Evolutionary conservation across 139 green algal species (phyloP).

Genomic region (Chlamydomonas applanata): DNA sequence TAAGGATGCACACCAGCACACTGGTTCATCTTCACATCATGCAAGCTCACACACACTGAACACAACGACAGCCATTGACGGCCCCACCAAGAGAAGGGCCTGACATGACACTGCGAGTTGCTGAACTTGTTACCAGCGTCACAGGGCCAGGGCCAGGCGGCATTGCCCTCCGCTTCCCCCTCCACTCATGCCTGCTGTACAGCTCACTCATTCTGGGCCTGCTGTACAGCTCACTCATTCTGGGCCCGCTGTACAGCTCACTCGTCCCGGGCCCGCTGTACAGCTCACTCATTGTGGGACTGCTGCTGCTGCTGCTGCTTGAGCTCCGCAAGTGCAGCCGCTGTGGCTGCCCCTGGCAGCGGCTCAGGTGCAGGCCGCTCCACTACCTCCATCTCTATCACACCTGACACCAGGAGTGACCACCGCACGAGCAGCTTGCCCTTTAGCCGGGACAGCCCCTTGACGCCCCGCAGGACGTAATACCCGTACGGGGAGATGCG

Average conservation of each 20-base stretch:
- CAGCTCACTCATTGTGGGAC: too few species aligned
- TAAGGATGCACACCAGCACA: too few species aligned
- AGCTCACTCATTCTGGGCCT: neutral
- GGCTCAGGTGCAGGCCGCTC: neutral
- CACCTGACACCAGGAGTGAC: conserved; percentile 4
- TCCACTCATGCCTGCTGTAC: neutral
- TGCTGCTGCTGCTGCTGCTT: too few species aligned
- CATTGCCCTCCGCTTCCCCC: neutral
- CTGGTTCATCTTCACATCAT: too few species aligned
- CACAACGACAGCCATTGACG: too few species aligned
- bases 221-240: neutral
- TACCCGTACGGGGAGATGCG: conserved; percentile 14
- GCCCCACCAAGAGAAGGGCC: too few species aligned
- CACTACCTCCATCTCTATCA: conserved; percentile 14
- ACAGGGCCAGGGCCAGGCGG: too few species aligned
- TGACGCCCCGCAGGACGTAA: conserved; percentile 15
- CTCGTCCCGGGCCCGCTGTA: neutral
- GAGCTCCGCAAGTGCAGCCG: too few species aligned
- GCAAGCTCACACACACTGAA: too few species aligned
- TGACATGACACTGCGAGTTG: too few species aligned
- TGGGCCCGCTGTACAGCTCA: neutral
- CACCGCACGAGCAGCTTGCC: conserved; percentile 19
- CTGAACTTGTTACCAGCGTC: too few species aligned
- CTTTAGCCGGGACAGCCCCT: conserved; percentile 3
- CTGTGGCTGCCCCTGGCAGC: too few species aligned